A percentile compares a stretch with the other conserved stretches of the same genome.
phyloP scores from a whole-genome alignment of 768 basidiomycete genomes.

The Mycena leptocephala region DNA sequence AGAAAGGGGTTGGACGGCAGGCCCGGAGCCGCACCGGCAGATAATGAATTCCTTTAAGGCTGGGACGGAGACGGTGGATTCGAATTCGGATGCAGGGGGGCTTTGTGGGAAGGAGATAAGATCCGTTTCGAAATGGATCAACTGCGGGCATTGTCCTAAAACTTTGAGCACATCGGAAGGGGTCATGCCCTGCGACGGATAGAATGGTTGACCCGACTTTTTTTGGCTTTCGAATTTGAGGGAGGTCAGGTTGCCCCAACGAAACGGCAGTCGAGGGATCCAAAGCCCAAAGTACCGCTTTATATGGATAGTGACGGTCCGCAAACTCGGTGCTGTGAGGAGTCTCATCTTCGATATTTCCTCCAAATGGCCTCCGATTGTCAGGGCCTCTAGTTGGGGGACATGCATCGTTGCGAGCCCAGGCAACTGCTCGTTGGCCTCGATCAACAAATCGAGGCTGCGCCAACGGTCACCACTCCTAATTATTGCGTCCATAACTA shows the following conservation, averaged over 20 bases:
- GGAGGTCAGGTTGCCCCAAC: not conserved
- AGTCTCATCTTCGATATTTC: not conserved
- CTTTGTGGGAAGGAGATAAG: not conserved
- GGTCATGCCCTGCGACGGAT: not conserved
- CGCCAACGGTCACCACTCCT: not conserved
- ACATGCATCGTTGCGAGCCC: not conserved
- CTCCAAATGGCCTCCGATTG: not conserved
- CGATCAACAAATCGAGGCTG: not conserved
- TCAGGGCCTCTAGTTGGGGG: not conserved
- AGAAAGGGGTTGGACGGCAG: not conserved
- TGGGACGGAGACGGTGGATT: not conserved
- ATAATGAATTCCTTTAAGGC: not conserved
- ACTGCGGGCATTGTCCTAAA: not conserved
- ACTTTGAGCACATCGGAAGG: not conserved
- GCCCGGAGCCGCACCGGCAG: not conserved
- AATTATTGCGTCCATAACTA: not conserved
- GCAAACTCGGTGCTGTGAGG: not conserved
- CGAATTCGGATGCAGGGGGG: not conserved
- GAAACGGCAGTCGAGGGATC: not conserved
- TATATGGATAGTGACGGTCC: not conserved
- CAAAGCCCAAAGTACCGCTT: not conserved
- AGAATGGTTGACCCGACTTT: not conserved
- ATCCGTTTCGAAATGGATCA: not conserved
- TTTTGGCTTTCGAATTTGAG: not conserved
- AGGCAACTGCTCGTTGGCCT: not conserved